A percentile compares a stretch with the other conserved stretches of the same genome.
These are phyloP conservation scores for Cyclotella baltica DNA, from an alignment of 108 stramenopile genomes.

Conservation along the genomic window DNA sequence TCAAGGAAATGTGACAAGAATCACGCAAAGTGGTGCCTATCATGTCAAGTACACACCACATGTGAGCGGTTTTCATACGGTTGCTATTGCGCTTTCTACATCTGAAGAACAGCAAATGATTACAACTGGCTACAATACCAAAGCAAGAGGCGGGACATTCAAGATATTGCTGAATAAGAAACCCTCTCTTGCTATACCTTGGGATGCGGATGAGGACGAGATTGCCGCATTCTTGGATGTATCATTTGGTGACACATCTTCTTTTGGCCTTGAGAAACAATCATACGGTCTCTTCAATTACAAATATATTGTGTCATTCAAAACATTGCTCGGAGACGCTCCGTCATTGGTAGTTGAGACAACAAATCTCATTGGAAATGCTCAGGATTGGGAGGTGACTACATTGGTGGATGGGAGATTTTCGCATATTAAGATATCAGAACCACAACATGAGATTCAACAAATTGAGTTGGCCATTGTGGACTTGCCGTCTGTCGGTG, in stretches of 20 bases:
- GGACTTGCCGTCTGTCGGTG: conserved; percentile 10
- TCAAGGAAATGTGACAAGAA: conserved; percentile 39
- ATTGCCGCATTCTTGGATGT: conserved; percentile 30
- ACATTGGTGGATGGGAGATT: conserved; percentile 49
- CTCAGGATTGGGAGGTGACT: conserved; percentile 39
- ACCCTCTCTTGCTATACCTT: conserved; percentile 57
- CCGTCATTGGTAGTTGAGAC: conserved; percentile 55
- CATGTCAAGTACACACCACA: conserved; percentile 59
- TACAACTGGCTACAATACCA: conserved; percentile 43
- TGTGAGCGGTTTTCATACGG: conserved; percentile 62
- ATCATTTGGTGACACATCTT: conserved; percentile 36
- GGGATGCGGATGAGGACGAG: conserved; percentile 52
- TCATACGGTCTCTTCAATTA: conserved; percentile 54
- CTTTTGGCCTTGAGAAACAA: conserved; percentile 34
- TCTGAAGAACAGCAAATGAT: conserved; percentile 62
- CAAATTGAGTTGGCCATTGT: conserved; percentile 9
- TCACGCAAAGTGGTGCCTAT: conserved; percentile 57
- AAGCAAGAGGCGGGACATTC: conserved; percentile 58
- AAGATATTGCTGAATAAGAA: conserved; percentile 37
- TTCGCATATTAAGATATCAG: conserved; percentile 33
- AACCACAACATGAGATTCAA: conserved; percentile 33
- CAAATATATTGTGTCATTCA: conserved; percentile 72
- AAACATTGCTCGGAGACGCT: conserved; percentile 69
- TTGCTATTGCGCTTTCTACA: conserved; percentile 59
- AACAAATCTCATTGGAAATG: conserved; percentile 47